Evolutionary conservation across 2,329 filamentous ascomycete species (phyloP), one percentile per base, ranked within the genome.

Genomic region (Penicillium sp.): DNA sequence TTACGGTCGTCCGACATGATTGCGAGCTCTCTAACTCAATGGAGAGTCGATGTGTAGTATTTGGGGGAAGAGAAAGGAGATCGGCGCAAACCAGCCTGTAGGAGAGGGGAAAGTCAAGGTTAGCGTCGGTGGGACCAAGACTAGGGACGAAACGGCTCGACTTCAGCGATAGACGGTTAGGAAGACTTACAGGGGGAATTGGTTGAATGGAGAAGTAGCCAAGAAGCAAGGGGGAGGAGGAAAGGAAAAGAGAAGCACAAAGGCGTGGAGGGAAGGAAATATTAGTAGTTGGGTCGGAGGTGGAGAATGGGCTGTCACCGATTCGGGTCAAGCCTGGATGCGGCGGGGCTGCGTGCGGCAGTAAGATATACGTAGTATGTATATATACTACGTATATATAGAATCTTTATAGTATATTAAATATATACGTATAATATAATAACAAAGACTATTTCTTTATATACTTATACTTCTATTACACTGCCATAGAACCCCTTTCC

Each of bases 1-100:
- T 75, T 72, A 33, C 67, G 67, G 52, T 66, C 73, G 59, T 73
- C 71, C 57, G 75, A 71, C 75, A 77, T 77, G 50, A 54, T 67
- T 58, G 56, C 26, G 47, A 51, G 43, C 31, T 50, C 56, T 58
- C 51, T 10, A 44, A 24, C 10, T 29, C 48, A 36, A 37, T 33
- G 5, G 42, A 28, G 14, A 21, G 7, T 11, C 4, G 14, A 45
- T 31, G 7, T n/a, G n/a, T n/a, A n/a, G n/a, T 29, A 21, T 21
- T 26, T 14, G 16, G n/a, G 26, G 21, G 44, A 44, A 33, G 5
- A 16, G 13, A 18, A 37, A 37, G 3, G 31, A 44, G 23, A 8
- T 50, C 21, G 33, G 24, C 34, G 55, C 48, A 53, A 44, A 40
- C 23, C 45, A 43, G 40, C 56, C 21, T 48, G 19, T n/a, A 7